Percentiles rank a stretch among this genome's conserved stretches.
These are phyloP conservation scores for Candida montana DNA, from an alignment of 805 yeast genomes.

Conservation along the genomic window DNA sequence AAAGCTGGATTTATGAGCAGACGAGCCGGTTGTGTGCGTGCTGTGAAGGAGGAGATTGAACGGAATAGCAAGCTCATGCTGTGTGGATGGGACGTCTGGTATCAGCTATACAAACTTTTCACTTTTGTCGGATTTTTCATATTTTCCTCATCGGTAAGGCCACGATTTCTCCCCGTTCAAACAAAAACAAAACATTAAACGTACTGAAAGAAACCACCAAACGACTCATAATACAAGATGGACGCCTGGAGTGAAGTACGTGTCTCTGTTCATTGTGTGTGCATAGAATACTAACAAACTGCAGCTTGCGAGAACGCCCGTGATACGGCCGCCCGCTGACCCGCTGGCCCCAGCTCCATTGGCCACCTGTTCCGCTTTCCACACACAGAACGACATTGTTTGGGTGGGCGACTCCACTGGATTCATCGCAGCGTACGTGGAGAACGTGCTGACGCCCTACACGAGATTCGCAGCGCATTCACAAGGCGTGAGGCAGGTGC, in stretches of 20 bases:
- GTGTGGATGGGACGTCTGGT: too few species aligned
- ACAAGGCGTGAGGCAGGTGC: conserved; percentile 44
- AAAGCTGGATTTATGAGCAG: conserved; percentile 13
- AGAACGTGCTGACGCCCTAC: conserved; percentile 47
- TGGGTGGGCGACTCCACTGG: conserved; percentile 77
- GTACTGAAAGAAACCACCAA: not conserved
- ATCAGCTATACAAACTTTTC: too few species aligned
- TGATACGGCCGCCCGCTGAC: conserved; percentile 21
- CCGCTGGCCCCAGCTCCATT: conserved; percentile 10
- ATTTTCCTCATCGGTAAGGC: not conserved
- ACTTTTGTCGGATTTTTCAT: too few species aligned
- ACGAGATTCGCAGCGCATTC: conserved; percentile 51
- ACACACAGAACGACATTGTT: conserved; percentile 64
- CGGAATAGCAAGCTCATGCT: conserved; percentile 14
- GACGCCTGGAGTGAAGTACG: conserved; percentile 25
- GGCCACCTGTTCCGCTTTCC: conserved; percentile 43
- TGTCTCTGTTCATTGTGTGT: not conserved
- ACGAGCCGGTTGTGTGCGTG: conserved; percentile 17
- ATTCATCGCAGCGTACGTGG: conserved; percentile 36
- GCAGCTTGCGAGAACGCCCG: conserved; percentile 18
- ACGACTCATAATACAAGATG: conserved; percentile 9
- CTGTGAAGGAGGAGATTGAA: conserved; percentile 12
- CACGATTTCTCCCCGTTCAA: not conserved
- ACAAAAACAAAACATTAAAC: not conserved
- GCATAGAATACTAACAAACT: not conserved